A percentile compares a stretch with the other conserved stretches of the same genome.
Evolutionary conservation across 305 asterid genomes (phyloP).

Genomic region (Fraxinus greggii): DNA sequence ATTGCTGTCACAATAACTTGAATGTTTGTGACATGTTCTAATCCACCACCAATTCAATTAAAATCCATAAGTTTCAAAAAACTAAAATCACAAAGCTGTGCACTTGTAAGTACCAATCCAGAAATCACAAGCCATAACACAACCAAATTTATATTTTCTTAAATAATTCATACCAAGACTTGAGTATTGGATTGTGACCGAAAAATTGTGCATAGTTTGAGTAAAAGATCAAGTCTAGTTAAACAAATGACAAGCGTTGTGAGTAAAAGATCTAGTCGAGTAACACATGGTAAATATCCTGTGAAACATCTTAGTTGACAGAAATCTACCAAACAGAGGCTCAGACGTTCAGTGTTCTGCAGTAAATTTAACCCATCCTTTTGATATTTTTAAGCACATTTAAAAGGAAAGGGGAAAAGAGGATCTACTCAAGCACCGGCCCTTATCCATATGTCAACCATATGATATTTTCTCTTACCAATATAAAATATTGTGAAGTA

Average conservation of each 20-base stretch:
- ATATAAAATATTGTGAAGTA: not conserved
- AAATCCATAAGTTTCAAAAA: not conserved
- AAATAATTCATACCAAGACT: not conserved
- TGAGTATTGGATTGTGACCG: not conserved
- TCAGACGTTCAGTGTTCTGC: no score
- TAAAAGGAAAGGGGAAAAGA: no score
- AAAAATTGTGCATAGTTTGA: no score
- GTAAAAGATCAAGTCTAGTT: no score
- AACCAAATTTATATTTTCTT: not conserved
- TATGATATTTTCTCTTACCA: not conserved
- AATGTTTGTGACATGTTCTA: no score
- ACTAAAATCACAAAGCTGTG: not conserved
- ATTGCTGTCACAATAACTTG: not conserved
- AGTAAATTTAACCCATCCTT: no score
- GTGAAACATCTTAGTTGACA: no score
- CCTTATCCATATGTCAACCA: not conserved
- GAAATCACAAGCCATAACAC: not conserved
- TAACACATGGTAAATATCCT: no score
- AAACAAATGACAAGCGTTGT: no score
- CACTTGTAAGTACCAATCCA: not conserved
- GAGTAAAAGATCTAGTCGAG: no score
- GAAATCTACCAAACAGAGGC: no score
- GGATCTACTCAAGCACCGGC: not conserved
- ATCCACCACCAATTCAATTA: not conserved
- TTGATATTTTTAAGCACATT: no score